Conservation (phyloP, 2,329 filamentous ascomycete genomes). For the Aureobasidium musti region DNA sequence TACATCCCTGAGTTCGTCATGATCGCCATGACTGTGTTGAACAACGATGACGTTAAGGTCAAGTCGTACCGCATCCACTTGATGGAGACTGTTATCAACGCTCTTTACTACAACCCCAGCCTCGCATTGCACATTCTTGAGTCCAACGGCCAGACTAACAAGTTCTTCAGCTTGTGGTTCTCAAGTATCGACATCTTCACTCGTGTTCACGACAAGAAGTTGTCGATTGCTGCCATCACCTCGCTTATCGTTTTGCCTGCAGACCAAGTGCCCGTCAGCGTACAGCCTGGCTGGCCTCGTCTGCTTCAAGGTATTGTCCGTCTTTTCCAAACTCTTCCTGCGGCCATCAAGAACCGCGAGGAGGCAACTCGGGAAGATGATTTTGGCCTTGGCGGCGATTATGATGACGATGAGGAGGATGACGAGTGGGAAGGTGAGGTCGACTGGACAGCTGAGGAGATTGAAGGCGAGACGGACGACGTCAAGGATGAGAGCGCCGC, state of each 20-base stretch:
- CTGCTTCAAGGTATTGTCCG: conserved; percentile 85
- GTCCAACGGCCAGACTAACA: conserved; percentile 90
- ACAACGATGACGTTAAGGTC: conserved; percentile 73
- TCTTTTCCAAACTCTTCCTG: conserved; percentile 87
- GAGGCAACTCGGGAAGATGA: conserved; percentile 85
- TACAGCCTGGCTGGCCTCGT: conserved; percentile 93
- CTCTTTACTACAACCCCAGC: conserved; percentile 93
- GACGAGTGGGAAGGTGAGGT: conserved; percentile 77
- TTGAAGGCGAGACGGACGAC: conserved; percentile 62
- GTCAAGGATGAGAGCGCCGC: conserved; percentile 87
- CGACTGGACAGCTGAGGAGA: conserved; percentile 65
- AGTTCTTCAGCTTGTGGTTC: conserved; percentile 99
- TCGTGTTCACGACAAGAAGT: conserved; percentile 96
- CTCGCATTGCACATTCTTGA: conserved; percentile 87
- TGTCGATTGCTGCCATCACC: conserved; percentile 92
- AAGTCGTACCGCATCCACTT: conserved; percentile 94
- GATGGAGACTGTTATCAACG: conserved; percentile 99
- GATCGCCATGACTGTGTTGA: conserved; percentile 82
- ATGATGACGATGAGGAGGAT: conserved; percentile 69
- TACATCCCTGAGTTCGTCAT: conserved; percentile 86
- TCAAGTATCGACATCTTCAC: conserved; percentile 91
- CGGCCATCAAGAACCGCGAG: conserved; percentile 86
- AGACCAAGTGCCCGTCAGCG: conserved; percentile 83
- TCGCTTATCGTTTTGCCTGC: conserved; percentile 76
- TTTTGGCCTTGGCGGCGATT: conserved; percentile 75